Evolutionary conservation across 768 basidiomycete genomes (phyloP).

Genomic region (Suillus occidentalis): DNA sequence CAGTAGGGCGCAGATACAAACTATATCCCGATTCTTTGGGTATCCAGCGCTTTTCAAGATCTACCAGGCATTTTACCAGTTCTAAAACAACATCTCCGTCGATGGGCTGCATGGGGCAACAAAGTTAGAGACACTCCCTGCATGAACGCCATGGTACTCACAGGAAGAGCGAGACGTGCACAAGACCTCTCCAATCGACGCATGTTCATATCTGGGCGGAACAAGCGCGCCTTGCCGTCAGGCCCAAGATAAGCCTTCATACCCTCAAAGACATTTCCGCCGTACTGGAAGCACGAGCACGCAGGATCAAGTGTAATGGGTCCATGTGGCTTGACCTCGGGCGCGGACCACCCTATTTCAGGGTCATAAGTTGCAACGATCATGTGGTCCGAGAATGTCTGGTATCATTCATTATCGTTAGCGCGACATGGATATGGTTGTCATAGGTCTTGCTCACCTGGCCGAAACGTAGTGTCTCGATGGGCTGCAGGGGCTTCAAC

Average conservation of each 20-base stretch:
- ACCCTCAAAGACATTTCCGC: conserved; percentile 60
- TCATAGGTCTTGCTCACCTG: conserved; percentile 38
- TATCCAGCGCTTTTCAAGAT: conserved; percentile 82
- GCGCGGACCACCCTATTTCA: conserved; percentile 63
- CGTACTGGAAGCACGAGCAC: conserved; percentile 60
- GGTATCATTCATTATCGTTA: neutral
- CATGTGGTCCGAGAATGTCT: conserved; percentile 82
- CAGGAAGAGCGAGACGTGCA: conserved; percentile 71
- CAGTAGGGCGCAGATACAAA: conserved; percentile 83
- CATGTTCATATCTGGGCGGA: conserved; percentile 87
- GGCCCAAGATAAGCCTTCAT: conserved; percentile 75
- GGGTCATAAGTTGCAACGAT: conserved; percentile 64
- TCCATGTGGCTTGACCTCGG: conserved; percentile 71
- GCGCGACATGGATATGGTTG: conserved; percentile 6
- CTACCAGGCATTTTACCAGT: conserved; percentile 65
- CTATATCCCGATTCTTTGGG: conserved; percentile 72
- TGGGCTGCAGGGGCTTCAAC: conserved; percentile 50
- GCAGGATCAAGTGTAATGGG: conserved; percentile 59
- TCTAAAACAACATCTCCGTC: conserved; percentile 46
- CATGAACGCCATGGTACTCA: conserved; percentile 30
- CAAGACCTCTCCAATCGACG: conserved; percentile 69
- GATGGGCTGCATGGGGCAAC: conserved; percentile 33
- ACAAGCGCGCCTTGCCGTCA: conserved; percentile 73
- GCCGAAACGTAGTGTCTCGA: conserved; percentile 56
- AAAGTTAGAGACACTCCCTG: neutral